phyloP scores from a whole-genome alignment of 2,329 filamentous ascomycete species.

The Verticillium dahliae region DNA sequence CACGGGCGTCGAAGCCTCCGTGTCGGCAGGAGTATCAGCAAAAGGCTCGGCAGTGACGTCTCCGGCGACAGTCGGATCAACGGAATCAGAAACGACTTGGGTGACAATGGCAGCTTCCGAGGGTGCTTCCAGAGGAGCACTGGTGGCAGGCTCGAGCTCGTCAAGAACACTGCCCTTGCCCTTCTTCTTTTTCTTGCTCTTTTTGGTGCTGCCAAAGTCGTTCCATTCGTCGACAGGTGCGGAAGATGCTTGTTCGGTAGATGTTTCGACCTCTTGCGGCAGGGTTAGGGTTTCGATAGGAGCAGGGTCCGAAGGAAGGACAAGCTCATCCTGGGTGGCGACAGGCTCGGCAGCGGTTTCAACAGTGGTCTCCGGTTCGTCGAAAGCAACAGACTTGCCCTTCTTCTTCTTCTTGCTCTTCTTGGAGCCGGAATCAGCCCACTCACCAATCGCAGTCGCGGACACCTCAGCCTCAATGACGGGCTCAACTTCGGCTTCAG shows the following conservation, averaged over 20 bases:
- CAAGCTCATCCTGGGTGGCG: background rate
- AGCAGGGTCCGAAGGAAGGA: background rate
- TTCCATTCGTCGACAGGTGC: background rate
- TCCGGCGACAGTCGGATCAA: background rate
- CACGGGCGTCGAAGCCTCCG: background rate
- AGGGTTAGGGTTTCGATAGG: background rate
- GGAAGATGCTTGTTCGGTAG: background rate
- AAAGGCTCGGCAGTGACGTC: background rate
- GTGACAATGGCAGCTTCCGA: background rate
- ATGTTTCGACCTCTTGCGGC: background rate
- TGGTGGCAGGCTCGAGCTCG: background rate
- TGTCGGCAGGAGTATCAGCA: background rate
- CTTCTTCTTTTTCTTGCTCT: conserved; percentile 20
- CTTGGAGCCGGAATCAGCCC: background rate
- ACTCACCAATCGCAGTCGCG: background rate
- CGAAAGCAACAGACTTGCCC: background rate
- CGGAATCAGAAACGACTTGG: background rate
- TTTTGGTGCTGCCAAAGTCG: conserved; percentile 13
- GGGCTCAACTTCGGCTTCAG: background rate
- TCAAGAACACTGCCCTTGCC: conserved; percentile 4
- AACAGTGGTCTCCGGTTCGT: background rate
- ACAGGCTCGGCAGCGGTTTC: background rate
- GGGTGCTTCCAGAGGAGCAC: background rate
- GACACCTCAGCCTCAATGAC: background rate
- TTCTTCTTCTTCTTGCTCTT: conserved; percentile 1